Percentiles rank a stretch among this genome's conserved stretches.
phyloP scores from a whole-genome alignment of 129 eudicot genomes.

The Smallanthus sonchifolius region DNA sequence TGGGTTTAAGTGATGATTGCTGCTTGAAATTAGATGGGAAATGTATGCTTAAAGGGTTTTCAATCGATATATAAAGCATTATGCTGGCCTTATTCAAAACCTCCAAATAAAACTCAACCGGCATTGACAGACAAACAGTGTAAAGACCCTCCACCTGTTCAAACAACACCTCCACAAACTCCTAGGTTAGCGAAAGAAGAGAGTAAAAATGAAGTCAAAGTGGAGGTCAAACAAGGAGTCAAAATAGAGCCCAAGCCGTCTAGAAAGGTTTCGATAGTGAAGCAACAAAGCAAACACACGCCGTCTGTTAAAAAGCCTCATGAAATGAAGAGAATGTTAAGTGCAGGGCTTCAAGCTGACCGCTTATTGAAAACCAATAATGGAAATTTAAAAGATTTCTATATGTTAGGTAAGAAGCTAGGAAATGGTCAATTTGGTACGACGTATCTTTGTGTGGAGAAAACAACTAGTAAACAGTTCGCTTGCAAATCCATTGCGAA shows the following conservation, averaged over 20 bases:
- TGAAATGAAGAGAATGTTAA: constrained; percentile 45
- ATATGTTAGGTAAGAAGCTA: constrained; percentile 55
- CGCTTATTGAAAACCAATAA: constrained; percentile 52
- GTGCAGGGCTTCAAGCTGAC: constrained; percentile 63
- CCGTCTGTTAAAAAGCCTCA: constrained; percentile 35
- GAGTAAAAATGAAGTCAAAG: constrained; percentile 12
- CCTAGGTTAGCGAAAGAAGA: constrained; percentile 27
- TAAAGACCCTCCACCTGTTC: constrained; percentile 27
- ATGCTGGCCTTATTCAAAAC: constrained; percentile 33
- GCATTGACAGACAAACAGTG: constrained; percentile 3
- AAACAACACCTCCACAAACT: constrained; percentile 47
- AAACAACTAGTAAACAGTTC: constrained; percentile 41
- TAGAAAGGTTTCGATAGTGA: constrained; percentile 34
- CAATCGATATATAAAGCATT: constrained; percentile 25
- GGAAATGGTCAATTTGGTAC: constrained; percentile 88
- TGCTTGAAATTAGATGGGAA: constrained; percentile 47
- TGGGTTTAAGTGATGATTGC: background rate
- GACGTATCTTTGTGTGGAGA: constrained; percentile 63
- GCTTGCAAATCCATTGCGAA: constrained; percentile 86
- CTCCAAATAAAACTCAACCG: constrained; percentile 21
- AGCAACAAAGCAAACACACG: constrained; percentile 36
- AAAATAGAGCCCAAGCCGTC: constrained; percentile 20
- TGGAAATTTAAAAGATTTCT: constrained; percentile 66
- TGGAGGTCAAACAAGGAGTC: constrained; percentile 3
- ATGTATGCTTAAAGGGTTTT: constrained; percentile 35